Conservation (phyloP, 805 yeast genomes). For the Naumovozyma baii region DNA sequence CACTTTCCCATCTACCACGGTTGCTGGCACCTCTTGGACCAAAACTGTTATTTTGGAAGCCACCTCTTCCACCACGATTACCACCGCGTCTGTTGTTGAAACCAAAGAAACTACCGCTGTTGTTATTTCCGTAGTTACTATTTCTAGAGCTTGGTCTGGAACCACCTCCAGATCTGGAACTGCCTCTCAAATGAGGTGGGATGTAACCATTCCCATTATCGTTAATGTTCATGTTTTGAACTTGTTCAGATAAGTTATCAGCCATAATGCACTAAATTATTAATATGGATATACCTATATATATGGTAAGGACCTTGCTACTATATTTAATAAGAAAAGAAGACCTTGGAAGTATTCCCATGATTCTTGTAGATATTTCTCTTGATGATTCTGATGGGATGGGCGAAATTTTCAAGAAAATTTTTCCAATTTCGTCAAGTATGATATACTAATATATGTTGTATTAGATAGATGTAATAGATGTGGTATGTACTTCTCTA, state of each 20-base stretch:
- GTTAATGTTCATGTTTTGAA: constrained; percentile 46
- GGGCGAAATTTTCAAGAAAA: too few species aligned
- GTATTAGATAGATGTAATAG: too few species aligned
- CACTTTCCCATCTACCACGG: constrained; percentile 79
- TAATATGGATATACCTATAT: too few species aligned
- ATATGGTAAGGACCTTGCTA: too few species aligned
- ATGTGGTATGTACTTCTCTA: too few species aligned
- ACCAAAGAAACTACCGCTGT: constrained; percentile 28
- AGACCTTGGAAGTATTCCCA: too few species aligned
- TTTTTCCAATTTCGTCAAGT: neutral
- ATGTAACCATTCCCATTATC: constrained; percentile 32
- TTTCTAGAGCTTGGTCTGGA: constrained; percentile 8
- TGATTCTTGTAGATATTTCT: too few species aligned
- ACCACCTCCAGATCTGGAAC: constrained; percentile 16
- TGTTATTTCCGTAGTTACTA: constrained; percentile 3
- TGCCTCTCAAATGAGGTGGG: constrained; percentile 41
- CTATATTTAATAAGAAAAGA: too few species aligned
- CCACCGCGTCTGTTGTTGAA: constrained; percentile 23
- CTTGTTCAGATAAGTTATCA: constrained; percentile 43
- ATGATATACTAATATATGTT: too few species aligned
- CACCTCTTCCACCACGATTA: constrained; percentile 31
- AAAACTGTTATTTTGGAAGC: constrained; percentile 26
- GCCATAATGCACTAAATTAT: constrained; percentile 37
- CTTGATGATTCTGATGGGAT: too few species aligned
- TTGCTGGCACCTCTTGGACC: constrained; percentile 35